A percentile compares a stretch with the other conserved stretches of the same genome.
These are phyloP conservation scores for Claviceps capensis DNA, from an alignment of 2,329 filamentous ascomycete species.

Conservation along the genomic window DNA sequence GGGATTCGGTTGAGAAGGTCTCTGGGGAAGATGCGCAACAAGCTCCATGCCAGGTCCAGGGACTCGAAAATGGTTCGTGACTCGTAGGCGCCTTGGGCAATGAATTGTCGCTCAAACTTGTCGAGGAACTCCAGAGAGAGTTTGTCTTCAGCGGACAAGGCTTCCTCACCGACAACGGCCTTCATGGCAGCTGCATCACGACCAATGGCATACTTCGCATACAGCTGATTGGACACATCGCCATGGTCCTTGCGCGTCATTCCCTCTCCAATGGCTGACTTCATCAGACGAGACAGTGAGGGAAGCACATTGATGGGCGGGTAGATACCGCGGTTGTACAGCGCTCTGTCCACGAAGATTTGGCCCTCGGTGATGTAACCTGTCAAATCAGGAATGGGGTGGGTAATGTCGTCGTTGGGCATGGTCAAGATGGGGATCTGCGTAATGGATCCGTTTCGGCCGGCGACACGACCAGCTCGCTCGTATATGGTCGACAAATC, in stretches of 20 bases:
- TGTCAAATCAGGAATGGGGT: conserved; percentile 96
- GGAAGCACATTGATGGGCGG: conserved; percentile 97
- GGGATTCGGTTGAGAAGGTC: conserved; percentile 93
- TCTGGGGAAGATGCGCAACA: conserved; percentile 95
- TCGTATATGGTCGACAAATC: conserved; percentile 99
- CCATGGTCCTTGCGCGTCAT: conserved; percentile 95
- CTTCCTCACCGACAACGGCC: conserved; percentile 96
- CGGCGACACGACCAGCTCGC: conserved; percentile 91
- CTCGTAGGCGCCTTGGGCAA: conserved; percentile 85
- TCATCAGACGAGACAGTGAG: conserved; percentile 98
- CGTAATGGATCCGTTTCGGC: conserved; percentile 95
- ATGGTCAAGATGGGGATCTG: conserved; percentile 98
- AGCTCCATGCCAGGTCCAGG: conserved; percentile 88
- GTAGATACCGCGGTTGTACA: conserved; percentile 95
- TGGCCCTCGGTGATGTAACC: conserved; percentile 99
- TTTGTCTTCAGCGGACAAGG: conserved; percentile 90
- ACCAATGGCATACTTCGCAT: conserved; percentile 98
- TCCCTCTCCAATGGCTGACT: conserved; percentile 95
- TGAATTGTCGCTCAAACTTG: conserved; percentile 95
- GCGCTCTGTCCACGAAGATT: conserved; percentile 88
- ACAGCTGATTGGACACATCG: conserved; percentile 98
- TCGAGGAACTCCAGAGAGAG: conserved; percentile 95
- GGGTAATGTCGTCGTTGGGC: conserved; percentile 99
- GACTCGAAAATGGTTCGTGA: conserved; percentile 84
- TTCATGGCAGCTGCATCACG: conserved; percentile 98